Conservation (phyloP, 2,329 filamentous ascomycete species). For the Colletotrichum endophyticum region DNA sequence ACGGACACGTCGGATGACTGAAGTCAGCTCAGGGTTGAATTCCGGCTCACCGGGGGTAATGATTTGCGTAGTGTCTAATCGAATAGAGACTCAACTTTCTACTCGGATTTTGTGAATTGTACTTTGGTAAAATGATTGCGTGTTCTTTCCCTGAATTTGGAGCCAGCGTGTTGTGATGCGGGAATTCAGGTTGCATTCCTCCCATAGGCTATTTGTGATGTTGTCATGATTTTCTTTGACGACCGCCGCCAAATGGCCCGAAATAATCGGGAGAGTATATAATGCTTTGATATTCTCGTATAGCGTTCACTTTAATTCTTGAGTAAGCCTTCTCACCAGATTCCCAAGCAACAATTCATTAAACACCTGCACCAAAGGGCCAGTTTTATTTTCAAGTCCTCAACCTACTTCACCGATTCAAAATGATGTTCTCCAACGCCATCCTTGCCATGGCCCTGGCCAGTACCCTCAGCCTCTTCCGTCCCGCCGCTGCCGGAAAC, state of each 20-base stretch:
- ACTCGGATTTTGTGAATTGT: accelerated
- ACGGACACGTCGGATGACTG: not conserved
- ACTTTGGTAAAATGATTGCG: not conserved
- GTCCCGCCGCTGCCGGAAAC: not conserved
- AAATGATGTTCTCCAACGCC: not conserved
- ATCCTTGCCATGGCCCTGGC: not conserved
- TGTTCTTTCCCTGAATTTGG: accelerated
- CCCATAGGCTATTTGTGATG: not conserved
- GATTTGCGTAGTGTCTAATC: not conserved
- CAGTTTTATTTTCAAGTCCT: too few species aligned
- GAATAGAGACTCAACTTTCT: not conserved
- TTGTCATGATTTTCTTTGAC: not conserved
- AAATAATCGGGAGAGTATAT: not conserved
- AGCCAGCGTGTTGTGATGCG: not conserved
- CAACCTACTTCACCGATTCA: not conserved
- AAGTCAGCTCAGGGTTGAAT: not conserved
- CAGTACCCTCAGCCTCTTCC: not conserved
- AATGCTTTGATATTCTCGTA: not conserved
- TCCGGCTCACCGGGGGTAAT: not conserved
- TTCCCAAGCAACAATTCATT: not conserved
- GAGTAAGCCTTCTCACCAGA: not conserved
- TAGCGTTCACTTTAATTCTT: not conserved
- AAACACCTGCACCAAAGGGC: not conserved
- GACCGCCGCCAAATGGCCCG: accelerated
- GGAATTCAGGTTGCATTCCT: not conserved